Percentiles rank a stretch among this genome's conserved stretches.
Conservation (phyloP, 257 asterid species). For the Petunia axillaris region DNA sequence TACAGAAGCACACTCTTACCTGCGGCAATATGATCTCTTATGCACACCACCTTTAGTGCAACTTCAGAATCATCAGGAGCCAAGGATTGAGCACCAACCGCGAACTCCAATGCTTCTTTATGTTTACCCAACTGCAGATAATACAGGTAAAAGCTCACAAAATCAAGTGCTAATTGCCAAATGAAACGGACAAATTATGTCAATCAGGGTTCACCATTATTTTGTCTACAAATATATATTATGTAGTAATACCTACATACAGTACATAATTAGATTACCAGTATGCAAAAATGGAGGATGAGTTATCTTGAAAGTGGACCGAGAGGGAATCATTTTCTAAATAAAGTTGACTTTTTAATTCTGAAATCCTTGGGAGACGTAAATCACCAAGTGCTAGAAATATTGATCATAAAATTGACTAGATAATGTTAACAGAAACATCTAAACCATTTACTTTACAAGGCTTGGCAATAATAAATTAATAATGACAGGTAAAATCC, state of each 20-base stretch:
- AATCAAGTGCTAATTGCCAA: neutral
- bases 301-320: neutral
- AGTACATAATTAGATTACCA: neutral
- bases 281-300: constrained; percentile 3
- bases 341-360: neutral
- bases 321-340: neutral
- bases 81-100: constrained; percentile 68
- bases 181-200: neutral
- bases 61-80: constrained; percentile 70
- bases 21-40: constrained; percentile 64
- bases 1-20: constrained; percentile 48
- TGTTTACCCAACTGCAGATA: constrained; percentile 70
- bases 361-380: neutral
- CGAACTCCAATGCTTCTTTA: constrained; percentile 84
- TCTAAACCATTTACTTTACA: constrained; percentile 19
- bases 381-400: constrained; percentile 8
- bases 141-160: constrained; percentile 11
- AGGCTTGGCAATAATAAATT: constrained; percentile 4
- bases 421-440: neutral
- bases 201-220: neutral
- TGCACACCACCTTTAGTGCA: constrained; percentile 62
- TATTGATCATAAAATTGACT: neutral
- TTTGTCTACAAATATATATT: constrained; percentile 5
- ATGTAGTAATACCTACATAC: neutral
- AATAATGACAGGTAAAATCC: neutral